Percentiles rank a stretch among this genome's conserved stretches.
These are phyloP conservation scores for Nemania sp. DNA, from an alignment of 2,329 filamentous ascomycete genomes.

Conservation along the genomic window DNA sequence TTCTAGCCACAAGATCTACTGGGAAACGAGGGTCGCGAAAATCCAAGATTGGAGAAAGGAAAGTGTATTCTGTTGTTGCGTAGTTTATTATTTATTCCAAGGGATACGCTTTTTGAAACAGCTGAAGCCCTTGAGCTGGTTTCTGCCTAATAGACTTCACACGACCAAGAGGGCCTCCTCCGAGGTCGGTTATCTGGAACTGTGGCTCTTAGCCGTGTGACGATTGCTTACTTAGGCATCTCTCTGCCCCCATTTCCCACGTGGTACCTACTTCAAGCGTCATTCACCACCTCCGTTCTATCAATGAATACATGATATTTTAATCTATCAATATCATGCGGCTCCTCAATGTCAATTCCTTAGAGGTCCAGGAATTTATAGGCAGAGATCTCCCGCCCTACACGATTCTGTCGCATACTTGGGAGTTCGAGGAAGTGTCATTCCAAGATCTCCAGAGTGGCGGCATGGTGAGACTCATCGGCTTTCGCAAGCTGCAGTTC, in stretches of 20 bases:
- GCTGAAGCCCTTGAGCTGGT: no score
- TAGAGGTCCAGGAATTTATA: neutral
- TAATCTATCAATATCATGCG: neutral
- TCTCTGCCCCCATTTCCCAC: neutral
- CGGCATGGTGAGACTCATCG: neutral
- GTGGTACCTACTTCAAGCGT: neutral
- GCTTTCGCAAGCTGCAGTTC: neutral
- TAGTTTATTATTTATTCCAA: no score
- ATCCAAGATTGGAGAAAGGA: no score
- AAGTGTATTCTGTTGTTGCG: no score
- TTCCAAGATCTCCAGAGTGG: neutral
- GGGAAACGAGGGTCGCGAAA: no score
- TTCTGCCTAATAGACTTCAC: no score
- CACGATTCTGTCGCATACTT: constrained; percentile 5
- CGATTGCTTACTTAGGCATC: neutral
- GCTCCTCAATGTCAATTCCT: neutral
- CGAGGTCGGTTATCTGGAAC: no score
- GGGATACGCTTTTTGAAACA: no score
- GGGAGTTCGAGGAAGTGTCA: neutral
- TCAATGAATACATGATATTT: neutral
- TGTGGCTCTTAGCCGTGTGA: no score
- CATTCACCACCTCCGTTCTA: neutral
- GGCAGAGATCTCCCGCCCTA: neutral
- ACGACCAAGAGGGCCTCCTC: no score
- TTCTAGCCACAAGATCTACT: no score